Evolutionary conservation across 2,329 filamentous ascomycete species (phyloP), one percentile per base, ranked within the genome.

Genomic region (Colletotrichum scovillei): DNA sequence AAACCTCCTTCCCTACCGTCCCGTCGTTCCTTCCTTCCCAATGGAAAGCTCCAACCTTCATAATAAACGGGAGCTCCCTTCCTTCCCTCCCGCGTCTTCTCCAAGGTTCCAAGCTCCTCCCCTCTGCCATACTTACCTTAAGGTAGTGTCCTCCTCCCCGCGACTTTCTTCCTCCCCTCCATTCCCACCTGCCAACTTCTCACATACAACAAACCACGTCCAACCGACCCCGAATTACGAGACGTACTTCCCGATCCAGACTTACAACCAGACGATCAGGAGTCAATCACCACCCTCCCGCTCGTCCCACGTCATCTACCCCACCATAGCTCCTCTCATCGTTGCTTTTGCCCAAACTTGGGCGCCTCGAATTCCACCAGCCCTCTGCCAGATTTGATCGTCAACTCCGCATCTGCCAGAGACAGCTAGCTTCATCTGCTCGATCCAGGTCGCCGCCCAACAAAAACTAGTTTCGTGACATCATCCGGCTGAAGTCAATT

Each of bases 251-350:
- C 59, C 14, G 28, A 67, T 65, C 16, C 26, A 73, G 67, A n/a
- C 55, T 35, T 28, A 30, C 16, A 49, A 49, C 26, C 19, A 65
- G 60, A 28, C 66, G 70, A 73, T 73, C 67, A 62, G 19, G 35
- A 28, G 35, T 64, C 67, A 62, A 73, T 49, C 46, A 60, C 59
- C 19, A 56, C 24, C 19, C 46, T 12, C 52, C 49, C 26, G 24
- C 70, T 70, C 22, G 55, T 69, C 58, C 32, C 70, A 65, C 70
- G 70, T 70, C 67, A 70, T 52, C 58, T 32, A 69, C 60, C 60
- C 60, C 67, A 70, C 62, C 30, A 56, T 26, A 70, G 56, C 56
- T 69, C 58, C 24, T 69, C 35, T 16, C 56, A 19, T 65, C n/a
- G 67, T 60, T 60, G 67, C 56, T 69, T 65, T 49, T 57, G 26